Conservation (phyloP, 768 basidiomycete genomes). For the Paxillus involutus region DNA sequence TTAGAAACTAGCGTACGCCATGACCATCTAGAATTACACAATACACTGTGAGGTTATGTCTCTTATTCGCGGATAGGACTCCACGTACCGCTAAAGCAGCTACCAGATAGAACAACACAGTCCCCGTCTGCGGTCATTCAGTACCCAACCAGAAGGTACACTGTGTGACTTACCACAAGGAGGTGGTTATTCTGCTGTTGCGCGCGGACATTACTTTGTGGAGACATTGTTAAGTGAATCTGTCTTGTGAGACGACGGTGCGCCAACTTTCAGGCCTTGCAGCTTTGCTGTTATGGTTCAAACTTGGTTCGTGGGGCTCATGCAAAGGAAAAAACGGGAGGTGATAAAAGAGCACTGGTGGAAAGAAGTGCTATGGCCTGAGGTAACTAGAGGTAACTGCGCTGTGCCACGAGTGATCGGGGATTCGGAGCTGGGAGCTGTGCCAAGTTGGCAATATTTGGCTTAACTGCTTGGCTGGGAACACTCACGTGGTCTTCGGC, state of each 20-base stretch:
- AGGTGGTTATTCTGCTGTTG: slow-evolving; percentile 33
- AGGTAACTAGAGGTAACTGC: too few species aligned
- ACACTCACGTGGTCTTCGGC: slow-evolving; percentile 16
- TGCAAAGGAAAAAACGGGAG: background rate
- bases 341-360: background rate
- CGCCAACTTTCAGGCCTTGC: background rate
- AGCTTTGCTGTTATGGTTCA: background rate
- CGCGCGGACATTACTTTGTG: slow-evolving; percentile 24
- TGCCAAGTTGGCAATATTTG: too few species aligned
- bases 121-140: slow-evolving; percentile 51
- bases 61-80: background rate
- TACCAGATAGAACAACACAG: slow-evolving; percentile 85
- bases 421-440: too few species aligned
- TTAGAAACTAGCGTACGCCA: slow-evolving; percentile 59
- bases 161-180: slow-evolving; percentile 28
- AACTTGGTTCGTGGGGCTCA: background rate
- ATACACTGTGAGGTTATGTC: background rate
- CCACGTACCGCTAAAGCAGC: slow-evolving; percentile 79
- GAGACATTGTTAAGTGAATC: slow-evolving; percentile 17
- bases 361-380: background rate
- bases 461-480: too few species aligned
- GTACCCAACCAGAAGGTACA: background rate
- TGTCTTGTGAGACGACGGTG: background rate
- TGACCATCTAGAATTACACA: slow-evolving; percentile 66
- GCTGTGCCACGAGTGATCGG: background rate